phyloP scores from a whole-genome alignment of 331 rosid genomes.

The Pyrus hybrid region DNA sequence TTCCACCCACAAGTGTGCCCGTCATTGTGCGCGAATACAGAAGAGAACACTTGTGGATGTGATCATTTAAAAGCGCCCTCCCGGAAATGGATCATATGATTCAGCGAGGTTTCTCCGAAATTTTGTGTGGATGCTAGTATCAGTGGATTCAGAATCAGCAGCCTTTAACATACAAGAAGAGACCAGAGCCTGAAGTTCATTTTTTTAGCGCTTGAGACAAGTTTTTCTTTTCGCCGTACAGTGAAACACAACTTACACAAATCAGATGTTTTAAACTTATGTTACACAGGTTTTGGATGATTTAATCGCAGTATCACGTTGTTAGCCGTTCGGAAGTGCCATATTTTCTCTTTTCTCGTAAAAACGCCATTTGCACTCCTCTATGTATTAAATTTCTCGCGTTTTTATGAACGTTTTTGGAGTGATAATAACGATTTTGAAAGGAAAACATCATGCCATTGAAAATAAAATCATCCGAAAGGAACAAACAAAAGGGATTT shows the following conservation, averaged over 20 bases:
- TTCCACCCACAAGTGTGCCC: constrained; percentile 92
- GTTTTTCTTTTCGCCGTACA: too few relatives aligned
- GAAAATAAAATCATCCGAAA: neutral
- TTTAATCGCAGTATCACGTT: too few relatives aligned
- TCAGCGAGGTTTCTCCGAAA: constrained; percentile 3
- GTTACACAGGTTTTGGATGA: neutral
- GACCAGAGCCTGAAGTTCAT: constrained; percentile 16
- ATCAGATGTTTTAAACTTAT: constrained; percentile 3
- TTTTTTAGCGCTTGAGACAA: neutral
- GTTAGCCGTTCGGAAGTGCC: too few relatives aligned
- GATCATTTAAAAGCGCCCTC: neutral
- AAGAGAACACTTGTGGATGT: constrained; percentile 71
- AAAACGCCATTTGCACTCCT: too few relatives aligned
- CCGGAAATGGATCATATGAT: neutral
- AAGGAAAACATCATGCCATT: too few relatives aligned
- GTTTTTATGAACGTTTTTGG: too few relatives aligned
- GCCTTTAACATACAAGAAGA: constrained; percentile 17
- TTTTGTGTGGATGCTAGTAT: constrained; percentile 21
- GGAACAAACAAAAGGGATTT: neutral
- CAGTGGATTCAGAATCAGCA: neutral
- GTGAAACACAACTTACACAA: neutral
- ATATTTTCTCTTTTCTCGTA: too few relatives aligned
- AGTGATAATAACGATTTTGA: too few relatives aligned
- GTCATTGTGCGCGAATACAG: constrained; percentile 84
- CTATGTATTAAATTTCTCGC: too few relatives aligned